Base-by-base conservation (phyloP, 139 green algal species). In the Limnomonas spitsbergensis region DNA sequence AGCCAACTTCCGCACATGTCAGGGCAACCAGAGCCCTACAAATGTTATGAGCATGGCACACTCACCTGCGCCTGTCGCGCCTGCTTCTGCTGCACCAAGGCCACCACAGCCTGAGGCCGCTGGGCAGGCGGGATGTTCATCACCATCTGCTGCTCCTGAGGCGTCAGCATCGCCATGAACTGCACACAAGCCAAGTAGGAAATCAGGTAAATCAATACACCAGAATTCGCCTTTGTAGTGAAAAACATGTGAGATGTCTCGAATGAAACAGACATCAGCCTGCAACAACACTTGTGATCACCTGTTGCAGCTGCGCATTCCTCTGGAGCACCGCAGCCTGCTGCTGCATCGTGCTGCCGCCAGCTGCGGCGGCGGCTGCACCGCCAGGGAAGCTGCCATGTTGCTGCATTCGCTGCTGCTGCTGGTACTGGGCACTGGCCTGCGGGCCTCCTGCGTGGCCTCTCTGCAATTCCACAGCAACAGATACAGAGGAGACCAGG, bases 141-240 rank as follows among this genome's bases (percentile, higher is more conserved):
- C 29, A 78, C 47, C 39, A 66, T 36, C 39, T 66, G 72, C 31
- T 78, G 72, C 40, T 66, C 39, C 31, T 37, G 31, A 26, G 72
- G n/a, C 2, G 29, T 68, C 4, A 68, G 4, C 39, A 66, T 78
- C 6, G 56, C 24, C 69, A 52, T 76, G 4, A 34, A 24, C 69
- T 76, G 39, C 67, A 74, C n/a, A n/a, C n/a, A n/a, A n/a, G n/a
- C n/a, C n/a, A n/a, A 69, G 54, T 29, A 69, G 4, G 7, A 27
- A 6, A 29, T 27, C 54, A 69, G 7, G 54, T 27, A 3, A 69
- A 27, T 27, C 54, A 69, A 14, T 29, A 4, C 54, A 69, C 68
- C 68, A 74, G 68, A 74, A 74, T 26, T 74, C 37, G 14, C n/a
- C n/a, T n/a, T 74, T 38, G 14, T 74, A 38, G n/a, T n/a, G n/a